These are phyloP conservation scores for Gossypium raimondii DNA, from an alignment of 345 rosid genomes.

Conservation along the genomic window DNA sequence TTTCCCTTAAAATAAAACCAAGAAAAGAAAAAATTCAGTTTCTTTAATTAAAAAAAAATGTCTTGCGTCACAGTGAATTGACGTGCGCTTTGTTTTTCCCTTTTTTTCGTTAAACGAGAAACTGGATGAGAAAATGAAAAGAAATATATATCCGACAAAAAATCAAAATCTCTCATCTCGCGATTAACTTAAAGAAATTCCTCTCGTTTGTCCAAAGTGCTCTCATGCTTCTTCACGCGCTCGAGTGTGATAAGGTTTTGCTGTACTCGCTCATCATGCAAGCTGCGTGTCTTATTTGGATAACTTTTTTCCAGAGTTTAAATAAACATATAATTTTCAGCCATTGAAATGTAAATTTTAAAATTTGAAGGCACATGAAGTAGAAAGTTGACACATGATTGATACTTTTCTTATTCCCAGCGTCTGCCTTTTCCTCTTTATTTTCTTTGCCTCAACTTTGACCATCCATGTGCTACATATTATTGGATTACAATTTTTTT, in stretches of 20 bases:
- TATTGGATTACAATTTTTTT: neutral
- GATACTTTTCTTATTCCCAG: neutral
- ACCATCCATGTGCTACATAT: neutral
- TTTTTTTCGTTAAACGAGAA: neutral
- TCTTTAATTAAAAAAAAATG: neutral
- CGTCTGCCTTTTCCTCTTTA: neutral
- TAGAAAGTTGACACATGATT: neutral
- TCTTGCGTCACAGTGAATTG: conserved; percentile 39
- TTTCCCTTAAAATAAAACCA: neutral
- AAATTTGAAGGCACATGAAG: neutral
- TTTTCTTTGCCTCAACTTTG: neutral
- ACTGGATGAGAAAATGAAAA: neutral
- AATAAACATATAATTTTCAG: neutral
- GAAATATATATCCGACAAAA: neutral
- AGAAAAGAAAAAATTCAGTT: neutral
- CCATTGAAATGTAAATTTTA: neutral
- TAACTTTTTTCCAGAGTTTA: neutral
- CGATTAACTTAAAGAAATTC: neutral
- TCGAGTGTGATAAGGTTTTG: neutral
- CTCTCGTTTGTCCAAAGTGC: neutral
- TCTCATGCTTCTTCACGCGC: neutral
- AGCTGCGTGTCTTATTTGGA: neutral
- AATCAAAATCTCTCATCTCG: neutral
- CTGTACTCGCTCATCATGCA: neutral
- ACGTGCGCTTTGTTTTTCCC: conserved; percentile 10